Conservation (phyloP, 768 basidiomycete species). For the Kwoniella bestiolae region DNA sequence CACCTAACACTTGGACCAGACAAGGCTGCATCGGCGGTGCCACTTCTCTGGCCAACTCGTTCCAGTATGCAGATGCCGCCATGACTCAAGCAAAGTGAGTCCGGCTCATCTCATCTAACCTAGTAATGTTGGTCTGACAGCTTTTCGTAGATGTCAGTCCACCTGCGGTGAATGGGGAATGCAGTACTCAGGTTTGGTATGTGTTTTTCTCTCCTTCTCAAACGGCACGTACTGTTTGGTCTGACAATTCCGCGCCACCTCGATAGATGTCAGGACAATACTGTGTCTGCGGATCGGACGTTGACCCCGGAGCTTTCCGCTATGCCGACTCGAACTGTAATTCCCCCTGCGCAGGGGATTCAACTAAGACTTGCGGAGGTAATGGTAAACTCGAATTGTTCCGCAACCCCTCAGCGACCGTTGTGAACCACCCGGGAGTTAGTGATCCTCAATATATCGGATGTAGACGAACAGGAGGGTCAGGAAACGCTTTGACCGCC, state of each 20-base stretch:
- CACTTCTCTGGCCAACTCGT: conserved; percentile 9
- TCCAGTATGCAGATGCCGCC: conserved; percentile 25
- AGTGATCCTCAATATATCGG: conserved; percentile 27
- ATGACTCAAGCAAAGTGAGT: conserved; percentile 27
- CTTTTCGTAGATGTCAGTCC: conserved; percentile 15
- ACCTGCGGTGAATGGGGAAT: conserved; percentile 24
- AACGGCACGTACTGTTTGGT: too few relatives aligned
- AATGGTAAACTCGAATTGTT: conserved; percentile 26
- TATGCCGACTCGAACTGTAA: conserved; percentile 18
- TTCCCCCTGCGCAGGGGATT: conserved; percentile 27
- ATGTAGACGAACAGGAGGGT: conserved; percentile 19
- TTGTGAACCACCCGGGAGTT: conserved; percentile 14
- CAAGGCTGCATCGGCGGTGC: conserved; percentile 18
- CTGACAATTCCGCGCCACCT: too few relatives aligned
- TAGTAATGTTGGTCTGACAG: background rate
- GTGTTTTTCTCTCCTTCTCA: too few relatives aligned
- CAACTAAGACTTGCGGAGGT: conserved; percentile 36
- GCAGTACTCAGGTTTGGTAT: conserved; percentile 19
- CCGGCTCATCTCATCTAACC: background rate
- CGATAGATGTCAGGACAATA: conserved; percentile 16
- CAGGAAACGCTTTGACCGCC: conserved; percentile 8
- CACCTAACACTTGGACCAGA: conserved; percentile 18
- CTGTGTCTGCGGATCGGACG: conserved; percentile 21
- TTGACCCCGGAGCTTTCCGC: conserved; percentile 9
- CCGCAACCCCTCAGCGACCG: conserved; percentile 28